Evolutionary conservation across 2,329 filamentous ascomycete genomes (phyloP), one percentile per base, ranked within the genome.

Genomic region (Colletotrichum sp.): DNA sequence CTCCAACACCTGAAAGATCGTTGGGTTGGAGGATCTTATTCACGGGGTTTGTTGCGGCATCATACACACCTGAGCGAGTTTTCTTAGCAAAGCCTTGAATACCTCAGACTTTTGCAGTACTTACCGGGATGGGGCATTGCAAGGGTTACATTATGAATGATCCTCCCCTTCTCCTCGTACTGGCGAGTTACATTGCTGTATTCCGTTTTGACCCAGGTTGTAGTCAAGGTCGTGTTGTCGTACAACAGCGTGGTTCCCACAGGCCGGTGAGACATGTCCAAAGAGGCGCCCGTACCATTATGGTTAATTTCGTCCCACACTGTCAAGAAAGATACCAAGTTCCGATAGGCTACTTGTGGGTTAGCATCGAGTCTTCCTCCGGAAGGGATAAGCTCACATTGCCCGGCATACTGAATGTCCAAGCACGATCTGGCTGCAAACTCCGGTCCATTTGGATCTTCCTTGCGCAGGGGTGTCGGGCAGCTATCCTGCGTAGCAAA

Each of bases 121-220:
- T 68, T 68, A 59, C 86, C 91, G 1, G 92, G 87, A 79, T 97
- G 95, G 0, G 95, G 95, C 89, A 96, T 93, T 0, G 94, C 94
- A 78, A 96, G 87, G 0, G 93, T 94, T 30, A 95, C 91, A 77
- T 96, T 96, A 81, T 96, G 94, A 79, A 96, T 86, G 48, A 94
- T 87, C 30, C 94, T 88, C 0, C 86, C 84, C 69, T 90, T 82
- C 13, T 87, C 81, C 6, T 86, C 81, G 6, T 88, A 93, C 0
- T 87, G 84, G 5, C 85, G 82, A 0, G 87, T 87, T 22, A 92
- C 88, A 71, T 94, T 87, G 39, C 88, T 84, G 11, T 88, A 84
- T 3, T 88, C 79, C 0, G 83, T 86, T 72, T 94, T 88, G 48
- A 96, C 91, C 94, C 94, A 97, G 3, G 91, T 87, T 0, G 91